Conservation (phyloP, 202 grass and related monocot species). For the Musa balbisiana region DNA sequence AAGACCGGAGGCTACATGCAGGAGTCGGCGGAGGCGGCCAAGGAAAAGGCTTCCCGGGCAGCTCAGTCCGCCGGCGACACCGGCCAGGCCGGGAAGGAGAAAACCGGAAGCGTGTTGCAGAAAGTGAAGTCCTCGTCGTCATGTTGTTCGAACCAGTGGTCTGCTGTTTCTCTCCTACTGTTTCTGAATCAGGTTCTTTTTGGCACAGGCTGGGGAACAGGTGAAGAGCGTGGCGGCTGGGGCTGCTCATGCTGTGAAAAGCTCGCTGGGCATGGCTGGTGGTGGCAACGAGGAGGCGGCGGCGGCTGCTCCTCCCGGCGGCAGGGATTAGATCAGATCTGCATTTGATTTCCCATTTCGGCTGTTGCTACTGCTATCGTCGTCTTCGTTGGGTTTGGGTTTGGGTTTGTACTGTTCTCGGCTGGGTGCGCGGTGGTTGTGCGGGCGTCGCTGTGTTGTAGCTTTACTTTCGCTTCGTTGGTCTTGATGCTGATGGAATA, state of each 20-base stretch:
- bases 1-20: background rate
- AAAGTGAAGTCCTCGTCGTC: background rate
- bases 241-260: background rate
- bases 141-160: background rate
- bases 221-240: background rate
- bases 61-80: background rate
- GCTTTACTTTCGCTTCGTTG: too few species aligned
- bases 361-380: too few species aligned
- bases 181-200: too few species aligned
- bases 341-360: too few species aligned
- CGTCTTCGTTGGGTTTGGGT: too few species aligned
- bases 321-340: background rate
- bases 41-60: background rate
- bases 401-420: too few species aligned
- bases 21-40: background rate
- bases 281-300: background rate
- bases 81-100: conserved; percentile 2
- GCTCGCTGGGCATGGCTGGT: background rate
- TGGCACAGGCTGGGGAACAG: background rate
- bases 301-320: background rate
- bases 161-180: background rate
- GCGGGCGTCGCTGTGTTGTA: too few species aligned
- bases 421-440: too few species aligned
- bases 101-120: background rate
- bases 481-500: too few species aligned